Conservation (phyloP, 2,329 filamentous ascomycete species). For the Trichophyton schoenleinii region DNA sequence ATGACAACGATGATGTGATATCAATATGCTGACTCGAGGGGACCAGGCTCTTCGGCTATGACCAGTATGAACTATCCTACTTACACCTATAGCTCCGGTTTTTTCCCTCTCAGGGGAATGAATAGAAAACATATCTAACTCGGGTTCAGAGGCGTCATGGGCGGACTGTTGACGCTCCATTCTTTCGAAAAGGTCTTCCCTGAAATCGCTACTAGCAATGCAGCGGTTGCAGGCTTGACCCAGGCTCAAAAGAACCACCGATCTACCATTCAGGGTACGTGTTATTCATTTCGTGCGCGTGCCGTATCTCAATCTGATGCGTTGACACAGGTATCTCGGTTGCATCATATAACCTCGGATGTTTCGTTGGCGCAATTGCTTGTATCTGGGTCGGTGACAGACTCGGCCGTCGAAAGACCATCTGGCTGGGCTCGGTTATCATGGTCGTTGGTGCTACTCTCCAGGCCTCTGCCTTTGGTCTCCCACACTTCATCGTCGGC, state of each 20-base stretch:
- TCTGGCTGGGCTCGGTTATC: constrained; percentile 37
- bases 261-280: constrained; percentile 35
- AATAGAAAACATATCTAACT: constrained; percentile 6
- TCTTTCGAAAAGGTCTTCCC: constrained; percentile 47
- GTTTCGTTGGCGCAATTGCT: constrained; percentile 38
- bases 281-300: not conserved
- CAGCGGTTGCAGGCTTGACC: constrained; percentile 21
- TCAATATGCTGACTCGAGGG: not conserved
- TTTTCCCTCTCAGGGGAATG: not conserved
- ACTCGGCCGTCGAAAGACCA: constrained; percentile 40
- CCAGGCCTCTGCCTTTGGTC: constrained; percentile 35
- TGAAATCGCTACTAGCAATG: constrained; percentile 38
- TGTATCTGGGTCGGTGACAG: constrained; percentile 42
- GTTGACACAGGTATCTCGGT: constrained; percentile 26
- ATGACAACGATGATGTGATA: not conserved
- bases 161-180: constrained; percentile 57
- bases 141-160: constrained; percentile 50
- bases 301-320: not conserved
- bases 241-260: constrained; percentile 28
- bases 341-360: constrained; percentile 38
- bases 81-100: not conserved
- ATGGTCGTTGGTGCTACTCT: constrained; percentile 40
- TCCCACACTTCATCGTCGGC: constrained; percentile 40
- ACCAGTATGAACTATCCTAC: constrained; percentile 38
- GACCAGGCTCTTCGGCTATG: constrained; percentile 45